phyloP scores from a whole-genome alignment of 1,284 basidiomycete species.

The Flammula alnicola region DNA sequence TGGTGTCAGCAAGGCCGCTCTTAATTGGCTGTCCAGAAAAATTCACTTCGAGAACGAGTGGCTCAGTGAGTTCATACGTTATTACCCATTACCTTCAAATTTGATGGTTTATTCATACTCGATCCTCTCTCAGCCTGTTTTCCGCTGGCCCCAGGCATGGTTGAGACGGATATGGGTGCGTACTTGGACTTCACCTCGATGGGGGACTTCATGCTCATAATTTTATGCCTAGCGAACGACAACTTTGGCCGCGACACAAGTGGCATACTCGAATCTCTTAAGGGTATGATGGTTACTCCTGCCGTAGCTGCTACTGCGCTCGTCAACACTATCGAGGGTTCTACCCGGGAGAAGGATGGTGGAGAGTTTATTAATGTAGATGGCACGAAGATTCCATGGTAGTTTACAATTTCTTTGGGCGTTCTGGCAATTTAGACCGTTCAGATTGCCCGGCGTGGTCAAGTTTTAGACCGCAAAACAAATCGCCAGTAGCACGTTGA shows the following conservation, averaged over 20 bases:
- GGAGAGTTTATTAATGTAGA: constrained; percentile 1
- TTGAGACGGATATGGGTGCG: constrained; percentile 9
- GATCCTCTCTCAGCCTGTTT: not conserved
- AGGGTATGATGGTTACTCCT: not conserved
- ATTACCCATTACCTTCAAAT: not conserved
- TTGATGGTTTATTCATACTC: not conserved
- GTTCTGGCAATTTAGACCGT: no score
- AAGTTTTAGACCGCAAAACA: no score
- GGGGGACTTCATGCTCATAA: not conserved
- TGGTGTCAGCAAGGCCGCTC: constrained; percentile 5
- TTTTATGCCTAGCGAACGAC: not conserved
- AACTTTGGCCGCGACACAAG: no score
- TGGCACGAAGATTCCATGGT: no score
- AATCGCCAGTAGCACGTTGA: no score
- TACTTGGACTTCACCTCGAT: not conserved
- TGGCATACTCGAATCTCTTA: not conserved
- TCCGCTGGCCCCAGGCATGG: constrained; percentile 1
- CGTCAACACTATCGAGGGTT: not conserved
- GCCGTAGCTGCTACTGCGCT: not conserved
- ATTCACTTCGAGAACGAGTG: constrained; percentile 12
- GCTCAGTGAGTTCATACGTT: constrained; percentile 1
- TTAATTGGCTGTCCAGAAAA: constrained; percentile 8
- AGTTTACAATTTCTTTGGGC: no score
- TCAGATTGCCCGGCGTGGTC: no score
- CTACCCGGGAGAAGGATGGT: constrained; percentile 1